phyloP scores from a whole-genome alignment of 2,329 filamentous ascomycete species.

The Nemania sp. region DNA sequence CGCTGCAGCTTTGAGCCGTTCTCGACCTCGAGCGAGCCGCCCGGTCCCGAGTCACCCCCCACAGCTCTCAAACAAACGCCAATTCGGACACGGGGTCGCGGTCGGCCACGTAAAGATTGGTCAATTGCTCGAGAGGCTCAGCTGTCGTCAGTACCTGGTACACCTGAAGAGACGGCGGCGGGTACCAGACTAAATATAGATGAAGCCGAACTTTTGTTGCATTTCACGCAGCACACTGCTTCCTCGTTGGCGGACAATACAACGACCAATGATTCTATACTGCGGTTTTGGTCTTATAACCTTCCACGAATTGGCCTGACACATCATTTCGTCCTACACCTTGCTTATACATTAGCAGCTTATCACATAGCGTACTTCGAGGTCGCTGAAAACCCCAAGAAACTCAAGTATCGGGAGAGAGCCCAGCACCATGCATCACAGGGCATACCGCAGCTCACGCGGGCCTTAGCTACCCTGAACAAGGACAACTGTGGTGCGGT shows the following conservation, averaged over 20 bases:
- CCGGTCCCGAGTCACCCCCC: not conserved
- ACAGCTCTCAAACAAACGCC: not conserved
- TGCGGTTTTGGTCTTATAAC: slow-evolving; percentile 21
- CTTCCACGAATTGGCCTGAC: slow-evolving; percentile 21
- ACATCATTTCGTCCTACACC: slow-evolving; percentile 18
- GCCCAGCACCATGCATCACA: slow-evolving; percentile 19
- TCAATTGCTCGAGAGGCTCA: not conserved
- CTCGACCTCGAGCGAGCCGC: not conserved
- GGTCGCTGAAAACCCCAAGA: not conserved
- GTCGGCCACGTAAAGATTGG: slow-evolving; percentile 21
- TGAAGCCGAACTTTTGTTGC: slow-evolving; percentile 22
- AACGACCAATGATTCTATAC: not conserved
- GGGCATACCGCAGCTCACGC: slow-evolving; percentile 15
- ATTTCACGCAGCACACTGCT: slow-evolving; percentile 19
- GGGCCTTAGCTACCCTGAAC: not conserved
- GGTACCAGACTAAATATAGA: not conserved
- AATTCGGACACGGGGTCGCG: slow-evolving; percentile 12
- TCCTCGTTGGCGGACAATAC: not conserved
- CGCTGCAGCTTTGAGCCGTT: not conserved
- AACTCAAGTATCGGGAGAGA: not conserved
- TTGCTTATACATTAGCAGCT: slow-evolving; percentile 21
- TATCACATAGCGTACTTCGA: slow-evolving; percentile 17
- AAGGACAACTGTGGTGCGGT: slow-evolving; percentile 19
- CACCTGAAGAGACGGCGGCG: not conserved
- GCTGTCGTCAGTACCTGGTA: not conserved